These are phyloP conservation scores for Hyaloscypha hepaticicola DNA, from an alignment of 495 filamentous ascomycete genomes.

Conservation along the genomic window DNA sequence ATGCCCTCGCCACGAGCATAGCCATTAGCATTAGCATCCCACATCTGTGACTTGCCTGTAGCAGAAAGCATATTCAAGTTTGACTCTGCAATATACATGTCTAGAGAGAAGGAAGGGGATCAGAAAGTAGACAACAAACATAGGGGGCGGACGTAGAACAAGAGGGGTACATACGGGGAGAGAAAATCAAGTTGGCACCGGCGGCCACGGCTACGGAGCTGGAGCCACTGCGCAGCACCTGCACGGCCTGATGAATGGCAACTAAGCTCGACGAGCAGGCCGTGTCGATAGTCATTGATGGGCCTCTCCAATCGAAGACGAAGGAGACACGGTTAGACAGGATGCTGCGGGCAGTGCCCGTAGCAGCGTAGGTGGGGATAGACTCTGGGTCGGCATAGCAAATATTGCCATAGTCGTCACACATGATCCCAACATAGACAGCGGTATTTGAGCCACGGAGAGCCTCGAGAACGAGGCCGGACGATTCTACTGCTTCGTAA, in stretches of 20 bases:
- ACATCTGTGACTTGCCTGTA: slow-evolving; percentile 52
- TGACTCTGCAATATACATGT: slow-evolving; percentile 29
- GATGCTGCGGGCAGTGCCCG: slow-evolving; percentile 48
- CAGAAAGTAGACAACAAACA: background rate
- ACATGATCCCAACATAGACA: background rate
- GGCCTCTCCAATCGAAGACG: slow-evolving; percentile 53
- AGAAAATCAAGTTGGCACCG: slow-evolving; percentile 12
- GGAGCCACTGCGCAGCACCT: slow-evolving; percentile 65
- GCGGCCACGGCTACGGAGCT: slow-evolving; percentile 36
- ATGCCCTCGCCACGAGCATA: slow-evolving; percentile 66
- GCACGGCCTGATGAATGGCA: slow-evolving; percentile 70
- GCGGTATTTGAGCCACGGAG: slow-evolving; percentile 19
- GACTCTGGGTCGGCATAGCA: slow-evolving; percentile 33
- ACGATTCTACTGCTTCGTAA: slow-evolving; percentile 58
- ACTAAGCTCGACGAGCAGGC: slow-evolving; percentile 77
- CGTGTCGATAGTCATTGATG: slow-evolving; percentile 75
- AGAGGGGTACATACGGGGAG: too few relatives aligned
- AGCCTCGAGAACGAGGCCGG: slow-evolving; percentile 41
- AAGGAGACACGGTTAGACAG: slow-evolving; percentile 61
- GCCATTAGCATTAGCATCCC: slow-evolving; percentile 59
- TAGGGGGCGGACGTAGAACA: background rate
- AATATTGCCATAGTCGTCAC: background rate
- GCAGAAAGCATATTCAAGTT: slow-evolving; percentile 36
- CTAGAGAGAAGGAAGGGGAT: background rate
- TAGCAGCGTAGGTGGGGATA: slow-evolving; percentile 31